Evolutionary conservation across 208 protist genomes (phyloP), one percentile per base, ranked within the genome.

Genomic region (Crithidia sp.): DNA sequence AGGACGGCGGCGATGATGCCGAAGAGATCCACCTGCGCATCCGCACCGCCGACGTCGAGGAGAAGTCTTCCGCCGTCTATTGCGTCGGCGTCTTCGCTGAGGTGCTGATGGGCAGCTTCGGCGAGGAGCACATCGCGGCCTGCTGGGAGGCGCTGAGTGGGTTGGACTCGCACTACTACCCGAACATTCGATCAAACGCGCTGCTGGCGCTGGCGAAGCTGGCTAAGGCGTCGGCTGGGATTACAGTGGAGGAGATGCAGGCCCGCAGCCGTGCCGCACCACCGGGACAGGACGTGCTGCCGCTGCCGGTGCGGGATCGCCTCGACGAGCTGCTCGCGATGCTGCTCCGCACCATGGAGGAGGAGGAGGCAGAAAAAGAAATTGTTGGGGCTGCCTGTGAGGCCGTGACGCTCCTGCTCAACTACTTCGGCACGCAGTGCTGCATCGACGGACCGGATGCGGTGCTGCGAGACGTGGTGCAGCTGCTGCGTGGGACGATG

Each of bases 81-180:
- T 85, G 74, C 79, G 67, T 97, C 45, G 92, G 92, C 57, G 87
- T 95, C 17, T 92, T 95, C 52, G 92, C 92, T 2, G 85, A 91
- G 13, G 81, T 86, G 16, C 74, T 92, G 37, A 65, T 84, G 36
- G 49, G 52, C 12, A 59, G 74, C 43, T 89, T 97, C 52, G 84
- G 85, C 9, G 59, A 74, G 39, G 63, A 77, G 52, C 79, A 88
- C 10, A 66, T 92, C 44, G 75, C 82, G 64, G 64, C 67, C 52
- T 94, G 88, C 76, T 90, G 82, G 86, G 73, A 81, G 36, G 66
- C 74, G 54, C 72, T 93, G 49, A 65, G 55, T 2, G 66, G 81
- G 16, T 66, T 92, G 56, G 77, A 86, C 59, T 59, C 49, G 43
- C 81, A 91, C 79, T 93, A 86, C 70, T 83, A 95, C 76, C 73